Base-by-base conservation (phyloP, 805 yeast genomes). In the Jamesozyma lodderae region DNA sequence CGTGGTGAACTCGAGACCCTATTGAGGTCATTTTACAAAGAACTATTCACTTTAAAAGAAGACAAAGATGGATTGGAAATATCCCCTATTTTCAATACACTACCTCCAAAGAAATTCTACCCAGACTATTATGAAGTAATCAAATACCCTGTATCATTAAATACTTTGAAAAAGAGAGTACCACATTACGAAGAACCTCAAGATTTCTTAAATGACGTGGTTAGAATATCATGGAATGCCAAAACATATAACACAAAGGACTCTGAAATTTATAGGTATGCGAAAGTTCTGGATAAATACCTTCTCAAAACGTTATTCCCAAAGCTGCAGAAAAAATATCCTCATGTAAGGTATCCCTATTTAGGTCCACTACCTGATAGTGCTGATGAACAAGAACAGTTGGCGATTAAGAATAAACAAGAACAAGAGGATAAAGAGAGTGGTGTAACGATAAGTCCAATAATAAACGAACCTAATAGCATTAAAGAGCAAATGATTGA, bases 151-250 rank as follows among this genome's bases (percentile, higher is more conserved):
- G 74, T 83, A 53, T 84, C 95, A 4, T 72, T 88, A 45, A 78
- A 79, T 48, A 77, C 80, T 45, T 73, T 88, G 41, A 77, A 73
- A 41, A 72, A 77, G 46, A 69, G 73, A 43, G 61, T 83, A 25
- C 75, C 75, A 42, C 60, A 59, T 33, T 87, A 87, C 61, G 59
- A 67, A 2, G 68, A 67, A 28, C 75, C 86, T 1, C 83, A 79
- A 49, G 79, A 75, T 33, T 87, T 87, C 55, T 64, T 90, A 26
- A 71, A 67, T 43, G 96, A 88, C 57, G 56, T 88, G 41, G 84
- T 80, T 1, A 94, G 84, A 59, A 83, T 90, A 37, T 72, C 84
- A 0, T 85, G 94, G 87, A 90, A 90, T 55, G 96, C 96, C 1
- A 73, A 82, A 42, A 73, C 78, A 33, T 90, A 80, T 61, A 88